Evolutionary conservation across 306 rosid genomes (phyloP).

Genomic region (Amphicarpaea edgeworthii): DNA sequence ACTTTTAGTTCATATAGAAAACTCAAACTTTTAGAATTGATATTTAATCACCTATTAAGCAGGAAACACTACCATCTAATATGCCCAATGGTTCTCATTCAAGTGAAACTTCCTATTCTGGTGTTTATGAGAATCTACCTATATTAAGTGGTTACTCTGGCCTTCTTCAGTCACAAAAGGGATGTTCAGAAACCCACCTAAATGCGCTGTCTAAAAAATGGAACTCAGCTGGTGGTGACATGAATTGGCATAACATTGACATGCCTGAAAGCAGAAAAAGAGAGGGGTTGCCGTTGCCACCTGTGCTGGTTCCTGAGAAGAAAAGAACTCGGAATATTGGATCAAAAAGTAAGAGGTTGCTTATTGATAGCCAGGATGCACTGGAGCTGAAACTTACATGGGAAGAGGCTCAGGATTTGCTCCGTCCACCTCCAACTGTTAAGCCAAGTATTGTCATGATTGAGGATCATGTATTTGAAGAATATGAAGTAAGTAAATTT

Average conservation of each 20-base stretch:
- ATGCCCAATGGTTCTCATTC: conserved; percentile 82
- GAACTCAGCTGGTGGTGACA: conserved; percentile 72
- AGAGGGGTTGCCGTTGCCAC: conserved; percentile 76
- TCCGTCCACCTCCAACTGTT: conserved; percentile 88
- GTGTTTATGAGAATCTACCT: conserved; percentile 91
- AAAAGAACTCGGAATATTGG: conserved; percentile 92
- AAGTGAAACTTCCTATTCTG: conserved; percentile 87
- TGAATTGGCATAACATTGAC: conserved; percentile 79
- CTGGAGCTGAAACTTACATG: conserved; percentile 92
- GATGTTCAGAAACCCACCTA: conserved; percentile 77
- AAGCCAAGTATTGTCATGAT: conserved; percentile 86
- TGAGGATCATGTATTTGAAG: conserved; percentile 95
- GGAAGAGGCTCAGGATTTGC: conserved; percentile 99
- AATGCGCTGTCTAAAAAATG: conserved; percentile 74
- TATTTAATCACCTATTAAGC: conserved; percentile 63
- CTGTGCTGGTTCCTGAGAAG: conserved; percentile 75
- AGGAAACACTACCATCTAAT: conserved; percentile 83
- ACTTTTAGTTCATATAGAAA: conserved; percentile 53
- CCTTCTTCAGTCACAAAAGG: conserved; percentile 94
- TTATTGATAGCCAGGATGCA: conserved; percentile 94
- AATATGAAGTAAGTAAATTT: conserved; percentile 80
- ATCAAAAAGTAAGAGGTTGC: conserved; percentile 93
- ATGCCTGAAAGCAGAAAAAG: conserved; percentile 71
- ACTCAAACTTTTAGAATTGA: conserved; percentile 53
- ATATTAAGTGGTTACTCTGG: conserved; percentile 93